phyloP scores from a whole-genome alignment of 257 asterid genomes.

The Solanum bulbocastanum region DNA sequence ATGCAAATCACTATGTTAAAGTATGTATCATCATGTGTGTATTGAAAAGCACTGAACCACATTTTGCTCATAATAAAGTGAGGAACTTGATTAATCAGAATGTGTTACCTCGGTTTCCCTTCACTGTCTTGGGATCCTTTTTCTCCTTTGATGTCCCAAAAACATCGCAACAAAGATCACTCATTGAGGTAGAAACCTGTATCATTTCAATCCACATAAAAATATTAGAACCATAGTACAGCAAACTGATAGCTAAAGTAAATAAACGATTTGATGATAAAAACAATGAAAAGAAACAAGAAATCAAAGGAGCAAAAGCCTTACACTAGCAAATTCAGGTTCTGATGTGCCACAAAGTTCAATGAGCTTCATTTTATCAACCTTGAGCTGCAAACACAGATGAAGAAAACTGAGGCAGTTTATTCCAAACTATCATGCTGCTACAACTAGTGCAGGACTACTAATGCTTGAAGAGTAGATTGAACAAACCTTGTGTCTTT shows the following conservation, averaged over 20 bases:
- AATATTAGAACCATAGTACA: neutral
- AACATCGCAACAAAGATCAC: conserved; percentile 72
- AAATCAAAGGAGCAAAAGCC: neutral
- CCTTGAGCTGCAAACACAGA: conserved; percentile 56
- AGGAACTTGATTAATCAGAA: neutral
- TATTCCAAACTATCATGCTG: neutral
- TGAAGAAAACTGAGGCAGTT: neutral
- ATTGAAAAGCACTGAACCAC: neutral
- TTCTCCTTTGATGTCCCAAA: conserved; percentile 71
- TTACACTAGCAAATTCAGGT: conserved; percentile 70
- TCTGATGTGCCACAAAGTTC: conserved; percentile 91
- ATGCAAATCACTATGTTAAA: neutral
- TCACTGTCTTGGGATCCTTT: conserved; percentile 60
- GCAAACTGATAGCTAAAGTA: neutral
- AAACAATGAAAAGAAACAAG: neutral
- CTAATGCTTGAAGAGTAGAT: neutral
- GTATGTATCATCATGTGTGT: neutral
- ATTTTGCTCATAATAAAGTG: neutral
- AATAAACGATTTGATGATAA: neutral
- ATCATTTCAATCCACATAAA: neutral
- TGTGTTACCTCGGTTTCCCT: conserved; percentile 79
- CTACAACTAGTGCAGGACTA: neutral
- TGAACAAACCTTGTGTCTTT: conserved; percentile 62
- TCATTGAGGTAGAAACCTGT: conserved; percentile 81
- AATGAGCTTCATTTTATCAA: conserved; percentile 65